phyloP scores from a whole-genome alignment of 495 filamentous ascomycete genomes.

The Xylaria longipes region DNA sequence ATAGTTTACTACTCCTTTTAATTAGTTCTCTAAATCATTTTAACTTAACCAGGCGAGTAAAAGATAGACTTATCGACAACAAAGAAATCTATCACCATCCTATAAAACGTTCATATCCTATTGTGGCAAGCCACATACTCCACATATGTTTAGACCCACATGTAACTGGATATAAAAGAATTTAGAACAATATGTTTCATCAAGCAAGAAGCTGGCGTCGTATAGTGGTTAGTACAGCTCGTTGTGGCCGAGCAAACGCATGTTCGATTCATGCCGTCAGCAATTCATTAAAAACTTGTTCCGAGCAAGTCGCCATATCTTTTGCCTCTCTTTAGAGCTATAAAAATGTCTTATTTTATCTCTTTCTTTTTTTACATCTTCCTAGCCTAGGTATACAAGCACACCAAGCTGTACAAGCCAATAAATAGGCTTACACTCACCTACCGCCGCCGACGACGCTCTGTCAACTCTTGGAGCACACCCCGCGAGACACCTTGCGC shows the following conservation, averaged over 20 bases:
- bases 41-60: too few relatives aligned
- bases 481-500: too few relatives aligned
- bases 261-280: constrained; percentile 22
- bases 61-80: background rate
- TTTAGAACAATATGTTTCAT: background rate
- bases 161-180: background rate
- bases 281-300: background rate
- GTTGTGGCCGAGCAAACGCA: constrained; percentile 25
- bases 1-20: too few relatives aligned
- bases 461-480: too few relatives aligned
- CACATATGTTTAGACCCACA: background rate
- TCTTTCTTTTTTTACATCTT: background rate
- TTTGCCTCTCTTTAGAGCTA: background rate
- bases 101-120: too few relatives aligned
- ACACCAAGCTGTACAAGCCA: too few relatives aligned
- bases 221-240: constrained; percentile 25
- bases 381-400: too few relatives aligned
- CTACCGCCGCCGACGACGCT: too few relatives aligned
- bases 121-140: too few relatives aligned
- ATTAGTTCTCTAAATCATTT: too few relatives aligned
- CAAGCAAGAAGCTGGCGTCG: constrained; percentile 15
- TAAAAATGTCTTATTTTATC: background rate
- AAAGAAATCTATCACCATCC: background rate
- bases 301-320: background rate
- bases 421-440: too few relatives aligned